Percentiles rank a stretch among this genome's conserved stretches.
Conservation (phyloP, 306 rosid genomes). For the Datisca glomerata region DNA sequence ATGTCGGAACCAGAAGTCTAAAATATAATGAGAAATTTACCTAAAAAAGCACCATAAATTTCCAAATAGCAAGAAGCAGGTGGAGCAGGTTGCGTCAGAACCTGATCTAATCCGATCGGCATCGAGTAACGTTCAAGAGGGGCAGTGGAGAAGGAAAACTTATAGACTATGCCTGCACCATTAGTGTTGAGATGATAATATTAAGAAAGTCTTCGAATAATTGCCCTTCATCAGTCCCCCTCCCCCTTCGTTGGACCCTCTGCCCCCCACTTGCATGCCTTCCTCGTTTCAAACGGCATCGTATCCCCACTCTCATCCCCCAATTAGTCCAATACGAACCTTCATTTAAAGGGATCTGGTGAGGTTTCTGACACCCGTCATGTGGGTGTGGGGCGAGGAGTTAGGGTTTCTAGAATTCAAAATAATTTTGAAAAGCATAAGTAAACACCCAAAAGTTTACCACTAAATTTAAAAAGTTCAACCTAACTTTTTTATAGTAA, state of each 20-base stretch:
- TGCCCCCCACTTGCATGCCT: background rate
- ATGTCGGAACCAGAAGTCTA: too few relatives aligned
- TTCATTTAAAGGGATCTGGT: slow-evolving; percentile 3
- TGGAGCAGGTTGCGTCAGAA: too few relatives aligned
- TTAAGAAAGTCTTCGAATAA: too few relatives aligned
- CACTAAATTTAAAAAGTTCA: too few relatives aligned
- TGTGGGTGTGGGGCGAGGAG: slow-evolving; percentile 67
- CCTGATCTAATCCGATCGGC: slow-evolving; percentile 1
- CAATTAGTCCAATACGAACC: background rate
- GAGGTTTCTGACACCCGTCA: slow-evolving; percentile 57
- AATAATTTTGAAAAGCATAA: background rate
- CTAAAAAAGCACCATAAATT: too few relatives aligned
- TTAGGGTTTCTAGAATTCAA: slow-evolving; percentile 1
- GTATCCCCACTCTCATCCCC: too few relatives aligned
- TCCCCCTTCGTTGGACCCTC: too few relatives aligned
- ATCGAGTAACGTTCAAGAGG: background rate
- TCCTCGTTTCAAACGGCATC: background rate
- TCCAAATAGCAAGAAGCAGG: too few relatives aligned
- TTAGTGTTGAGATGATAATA: background rate
- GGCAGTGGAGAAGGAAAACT: background rate
- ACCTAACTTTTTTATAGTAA: too few relatives aligned
- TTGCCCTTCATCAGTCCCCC: too few relatives aligned
- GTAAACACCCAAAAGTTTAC: too few relatives aligned
- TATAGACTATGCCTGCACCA: background rate
- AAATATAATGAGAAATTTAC: too few relatives aligned